These are phyloP conservation scores for Claviceps citrina DNA, from an alignment of 2,329 filamentous ascomycete genomes.

Conservation along the genomic window DNA sequence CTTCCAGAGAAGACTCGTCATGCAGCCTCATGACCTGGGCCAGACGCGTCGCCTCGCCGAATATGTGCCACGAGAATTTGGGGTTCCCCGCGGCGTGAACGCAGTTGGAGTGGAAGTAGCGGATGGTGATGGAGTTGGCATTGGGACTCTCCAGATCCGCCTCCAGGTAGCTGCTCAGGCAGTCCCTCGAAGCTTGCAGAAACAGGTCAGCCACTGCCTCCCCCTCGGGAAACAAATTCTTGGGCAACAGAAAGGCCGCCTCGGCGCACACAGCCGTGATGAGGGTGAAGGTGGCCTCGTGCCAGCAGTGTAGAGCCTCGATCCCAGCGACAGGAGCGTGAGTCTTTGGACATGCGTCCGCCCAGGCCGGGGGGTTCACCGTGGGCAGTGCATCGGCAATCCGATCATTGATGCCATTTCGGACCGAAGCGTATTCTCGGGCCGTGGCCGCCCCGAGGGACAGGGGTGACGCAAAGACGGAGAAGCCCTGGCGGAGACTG, in stretches of 20 bases:
- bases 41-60: slow-evolving; percentile 27
- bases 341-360: not conserved
- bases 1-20: slow-evolving; percentile 23
- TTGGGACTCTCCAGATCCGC: slow-evolving; percentile 26
- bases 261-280: slow-evolving; percentile 30
- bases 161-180: slow-evolving; percentile 24
- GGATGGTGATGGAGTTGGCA: slow-evolving; percentile 26
- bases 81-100: slow-evolving; percentile 27
- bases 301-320: slow-evolving; percentile 13
- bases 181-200: slow-evolving; percentile 23
- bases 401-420: not conserved
- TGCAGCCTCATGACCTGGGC: slow-evolving; percentile 28
- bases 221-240: slow-evolving; percentile 24
- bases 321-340: not conserved
- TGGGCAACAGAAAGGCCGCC: slow-evolving; percentile 24
- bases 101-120: slow-evolving; percentile 31
- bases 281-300: slow-evolving; percentile 24
- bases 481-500: slow-evolving; percentile 21
- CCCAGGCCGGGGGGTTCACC: slow-evolving; percentile 3
- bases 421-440: not conserved
- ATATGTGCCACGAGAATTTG: slow-evolving; percentile 29
- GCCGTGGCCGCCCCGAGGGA: slow-evolving; percentile 4
- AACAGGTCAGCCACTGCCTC: slow-evolving; percentile 22
- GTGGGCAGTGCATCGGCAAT: not conserved
- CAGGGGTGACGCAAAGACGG: slow-evolving; percentile 15